Evolutionary conservation across 495 filamentous ascomycete genomes (phyloP), one percentile per base, ranked within the genome.

Genomic region (Hypoxylon fuscum): DNA sequence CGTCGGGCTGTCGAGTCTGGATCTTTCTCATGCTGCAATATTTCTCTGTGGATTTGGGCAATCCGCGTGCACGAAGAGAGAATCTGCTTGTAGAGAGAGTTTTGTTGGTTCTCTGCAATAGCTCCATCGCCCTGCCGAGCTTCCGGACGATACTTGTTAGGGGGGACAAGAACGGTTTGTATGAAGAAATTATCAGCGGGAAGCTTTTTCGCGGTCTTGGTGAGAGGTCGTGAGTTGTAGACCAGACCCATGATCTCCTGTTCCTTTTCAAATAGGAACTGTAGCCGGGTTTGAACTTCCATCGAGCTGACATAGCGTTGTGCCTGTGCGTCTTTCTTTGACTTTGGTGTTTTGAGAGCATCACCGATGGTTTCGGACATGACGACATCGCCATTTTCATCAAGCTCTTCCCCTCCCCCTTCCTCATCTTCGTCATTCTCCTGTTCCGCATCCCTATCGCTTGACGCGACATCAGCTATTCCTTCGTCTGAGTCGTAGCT

Each of bases 161-260:
- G 95, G 12, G 96, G 93, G 2, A 99, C 90, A 18, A 97, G 73
- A 29, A 99, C 76, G 27, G 81, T 86, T 59, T 88, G 86, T 42
- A 98, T 81, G 76, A 99, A 99, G 74, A 99, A 97, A 86, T 97
- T 97, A 68, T 95, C 89, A 0, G 91, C 85, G 5, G 77, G 83
- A 7, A 94, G 74, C 10, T 75, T 78, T 55, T 81, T 83, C 15
- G 73, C 76, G n/a, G n/a, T n/a, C n/a, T n/a, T n/a, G n/a, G n/a
- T n/a, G 7, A 76, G 65, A 17, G 88, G 85, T 48, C 87, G 84
- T 29, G 90, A 87, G 71, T 89, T 89, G 71, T 96, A 99, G 11
- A 99, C 82, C 7, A 97, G 79, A 5, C 84, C 75, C 18, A 97
- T 67, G 41, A 99, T 80, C 34, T 96, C 92, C 37, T 83, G 81